Evolutionary conservation across 257 asterid genomes (phyloP).

Genomic region (Solanum appendiculatum): DNA sequence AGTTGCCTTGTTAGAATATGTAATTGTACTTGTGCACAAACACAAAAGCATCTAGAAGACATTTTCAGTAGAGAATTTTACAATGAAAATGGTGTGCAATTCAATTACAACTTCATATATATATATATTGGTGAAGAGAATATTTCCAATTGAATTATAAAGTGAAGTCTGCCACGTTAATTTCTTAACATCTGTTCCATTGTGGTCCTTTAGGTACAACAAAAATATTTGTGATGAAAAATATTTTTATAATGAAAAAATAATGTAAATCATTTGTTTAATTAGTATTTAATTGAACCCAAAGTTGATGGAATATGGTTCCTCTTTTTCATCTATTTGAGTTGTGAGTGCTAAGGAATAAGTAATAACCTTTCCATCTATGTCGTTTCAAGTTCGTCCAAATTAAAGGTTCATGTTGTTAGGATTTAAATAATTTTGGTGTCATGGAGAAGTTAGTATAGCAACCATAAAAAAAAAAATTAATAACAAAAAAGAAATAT

Average conservation of each 20-base stretch:
- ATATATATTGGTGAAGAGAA: neutral
- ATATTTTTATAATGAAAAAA: neutral
- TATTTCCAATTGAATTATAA: neutral
- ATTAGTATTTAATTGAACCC: neutral
- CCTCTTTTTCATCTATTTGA: neutral
- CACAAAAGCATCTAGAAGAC: neutral
- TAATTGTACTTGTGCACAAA: neutral
- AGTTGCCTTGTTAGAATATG: neutral
- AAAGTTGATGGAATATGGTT: neutral
- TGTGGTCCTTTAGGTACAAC: neutral
- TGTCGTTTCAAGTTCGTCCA: neutral
- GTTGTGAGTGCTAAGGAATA: neutral
- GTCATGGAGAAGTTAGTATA: too few relatives aligned
- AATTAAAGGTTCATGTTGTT: neutral
- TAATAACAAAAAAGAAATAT: too few relatives aligned
- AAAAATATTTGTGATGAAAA: neutral
- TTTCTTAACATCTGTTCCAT: neutral
- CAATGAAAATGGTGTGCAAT: neutral
- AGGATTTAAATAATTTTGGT: too few relatives aligned
- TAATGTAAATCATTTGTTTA: neutral
- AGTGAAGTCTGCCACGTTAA: neutral
- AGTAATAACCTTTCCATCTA: neutral
- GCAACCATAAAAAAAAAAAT: too few relatives aligned
- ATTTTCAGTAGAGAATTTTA: neutral
- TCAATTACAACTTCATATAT: neutral